Evolutionary conservation across 2,329 filamentous ascomycete species (phyloP).

Genomic region (Fusarium cyanostomum): DNA sequence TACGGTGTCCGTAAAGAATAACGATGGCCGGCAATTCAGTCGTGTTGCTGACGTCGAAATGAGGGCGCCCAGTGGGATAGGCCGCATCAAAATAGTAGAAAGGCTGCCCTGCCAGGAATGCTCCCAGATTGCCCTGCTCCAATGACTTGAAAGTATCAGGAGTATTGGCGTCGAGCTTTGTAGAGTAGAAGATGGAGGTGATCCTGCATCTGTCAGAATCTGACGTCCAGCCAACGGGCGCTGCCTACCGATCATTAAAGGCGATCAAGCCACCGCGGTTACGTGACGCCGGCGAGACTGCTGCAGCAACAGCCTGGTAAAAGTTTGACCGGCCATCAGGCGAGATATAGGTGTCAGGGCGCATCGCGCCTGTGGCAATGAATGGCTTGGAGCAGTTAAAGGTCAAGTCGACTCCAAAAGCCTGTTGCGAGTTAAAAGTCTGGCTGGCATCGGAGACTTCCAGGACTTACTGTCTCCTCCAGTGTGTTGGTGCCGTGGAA

Average conservation of each 20-base stretch:
- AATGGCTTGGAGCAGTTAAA: constrained; percentile 36
- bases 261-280: constrained; percentile 64
- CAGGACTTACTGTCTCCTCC: constrained; percentile 56
- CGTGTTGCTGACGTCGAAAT: constrained; percentile 47
- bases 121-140: constrained; percentile 54
- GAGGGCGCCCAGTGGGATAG: constrained; percentile 52
- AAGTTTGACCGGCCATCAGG: constrained; percentile 28
- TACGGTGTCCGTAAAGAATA: constrained; percentile 57
- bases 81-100: constrained; percentile 63
- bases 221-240: too few species aligned
- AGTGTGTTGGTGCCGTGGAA: constrained; percentile 64
- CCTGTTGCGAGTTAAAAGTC: background rate
- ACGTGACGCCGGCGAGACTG: constrained; percentile 17
- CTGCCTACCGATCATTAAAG: constrained; percentile 62
- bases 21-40: constrained; percentile 56
- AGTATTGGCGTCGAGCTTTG: constrained; percentile 69
- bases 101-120: constrained; percentile 60
- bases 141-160: constrained; percentile 66
- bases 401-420: constrained; percentile 27
- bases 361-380: constrained; percentile 24
- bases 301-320: constrained; percentile 25
- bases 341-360: constrained; percentile 22
- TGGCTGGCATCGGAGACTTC: accelerated
- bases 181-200: constrained; percentile 61
- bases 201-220: constrained; percentile 37